These are phyloP conservation scores for Fistulinella cinereoalba DNA, from an alignment of 1,284 basidiomycete genomes.

Conservation along the genomic window DNA sequence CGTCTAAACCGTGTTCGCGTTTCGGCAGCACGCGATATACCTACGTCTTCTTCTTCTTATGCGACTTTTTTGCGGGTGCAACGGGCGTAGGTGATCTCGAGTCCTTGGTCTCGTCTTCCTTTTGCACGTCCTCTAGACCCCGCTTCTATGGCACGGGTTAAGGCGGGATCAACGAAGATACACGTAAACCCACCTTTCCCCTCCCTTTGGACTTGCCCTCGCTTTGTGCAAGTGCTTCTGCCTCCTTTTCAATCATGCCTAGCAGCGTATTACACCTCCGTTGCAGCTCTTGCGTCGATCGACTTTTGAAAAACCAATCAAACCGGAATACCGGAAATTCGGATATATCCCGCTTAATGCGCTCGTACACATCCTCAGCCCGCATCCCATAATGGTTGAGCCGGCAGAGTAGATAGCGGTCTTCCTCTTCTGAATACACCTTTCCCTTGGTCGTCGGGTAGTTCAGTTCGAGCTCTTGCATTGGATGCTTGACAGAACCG, in stretches of 20 bases:
- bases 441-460: constrained; percentile 96
- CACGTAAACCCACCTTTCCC: constrained; percentile 55
- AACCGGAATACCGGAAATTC: constrained; percentile 97
- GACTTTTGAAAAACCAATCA: constrained; percentile 98
- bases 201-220: constrained; percentile 61
- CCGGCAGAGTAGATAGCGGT: constrained; percentile 91
- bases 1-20: too few relatives aligned
- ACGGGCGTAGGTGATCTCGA: constrained; percentile 58
- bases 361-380: constrained; percentile 90
- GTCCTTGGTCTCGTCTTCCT: constrained; percentile 52
- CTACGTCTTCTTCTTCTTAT: constrained; percentile 55
- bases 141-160: constrained; percentile 57
- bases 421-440: constrained; percentile 95
- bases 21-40: too few relatives aligned
- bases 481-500: constrained; percentile 76
- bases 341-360: constrained; percentile 94
- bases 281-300: constrained; percentile 89
- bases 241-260: constrained; percentile 91
- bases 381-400: constrained; percentile 92
- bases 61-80: constrained; percentile 44
- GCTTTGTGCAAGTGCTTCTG: constrained; percentile 60
- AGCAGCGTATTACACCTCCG: constrained; percentile 88
- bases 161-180: too few relatives aligned
- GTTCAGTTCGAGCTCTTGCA: constrained; percentile 93
- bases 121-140: constrained; percentile 61